Percentiles rank a stretch among this genome's conserved stretches.
phyloP scores from a whole-genome alignment of 2,329 filamentous ascomycete species.

The Keithomyces neogunnii region DNA sequence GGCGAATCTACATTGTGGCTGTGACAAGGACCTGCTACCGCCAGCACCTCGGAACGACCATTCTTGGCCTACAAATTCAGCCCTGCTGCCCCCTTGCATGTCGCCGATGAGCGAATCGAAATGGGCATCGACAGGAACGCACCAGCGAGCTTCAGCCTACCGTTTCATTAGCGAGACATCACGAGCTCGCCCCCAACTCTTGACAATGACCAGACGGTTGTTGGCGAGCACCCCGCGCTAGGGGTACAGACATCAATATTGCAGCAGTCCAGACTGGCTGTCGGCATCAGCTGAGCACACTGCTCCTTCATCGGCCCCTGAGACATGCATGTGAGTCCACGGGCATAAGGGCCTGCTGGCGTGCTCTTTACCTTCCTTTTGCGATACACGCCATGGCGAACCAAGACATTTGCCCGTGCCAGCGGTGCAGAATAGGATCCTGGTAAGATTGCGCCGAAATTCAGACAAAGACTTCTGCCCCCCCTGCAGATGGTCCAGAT shows the following conservation, averaged over 20 bases:
- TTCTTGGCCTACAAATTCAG: no score
- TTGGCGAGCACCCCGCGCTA: no score
- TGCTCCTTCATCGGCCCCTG: not conserved
- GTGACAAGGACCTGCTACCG: no score
- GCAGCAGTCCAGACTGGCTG: not conserved
- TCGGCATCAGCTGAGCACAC: not conserved
- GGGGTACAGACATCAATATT: not conserved
- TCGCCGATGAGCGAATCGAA: no score
- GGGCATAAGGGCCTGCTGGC: not conserved
- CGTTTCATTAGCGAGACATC: not conserved
- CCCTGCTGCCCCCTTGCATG: no score
- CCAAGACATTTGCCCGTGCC: not conserved
- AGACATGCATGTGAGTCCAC: not conserved
- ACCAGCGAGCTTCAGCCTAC: no score
- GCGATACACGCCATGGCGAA: not conserved
- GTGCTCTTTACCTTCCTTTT: not conserved
- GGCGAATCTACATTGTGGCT: not conserved
- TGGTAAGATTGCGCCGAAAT: no score
- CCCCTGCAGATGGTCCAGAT: not conserved
- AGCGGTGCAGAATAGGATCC: no score
- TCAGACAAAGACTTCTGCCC: not conserved
- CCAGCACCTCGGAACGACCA: no score
- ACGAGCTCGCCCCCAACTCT: not conserved
- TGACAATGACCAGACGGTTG: not conserved
- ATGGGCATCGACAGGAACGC: no score